phyloP scores from a whole-genome alignment of 2,329 filamentous ascomycete genomes.

The Colletotrichum brevisporum region DNA sequence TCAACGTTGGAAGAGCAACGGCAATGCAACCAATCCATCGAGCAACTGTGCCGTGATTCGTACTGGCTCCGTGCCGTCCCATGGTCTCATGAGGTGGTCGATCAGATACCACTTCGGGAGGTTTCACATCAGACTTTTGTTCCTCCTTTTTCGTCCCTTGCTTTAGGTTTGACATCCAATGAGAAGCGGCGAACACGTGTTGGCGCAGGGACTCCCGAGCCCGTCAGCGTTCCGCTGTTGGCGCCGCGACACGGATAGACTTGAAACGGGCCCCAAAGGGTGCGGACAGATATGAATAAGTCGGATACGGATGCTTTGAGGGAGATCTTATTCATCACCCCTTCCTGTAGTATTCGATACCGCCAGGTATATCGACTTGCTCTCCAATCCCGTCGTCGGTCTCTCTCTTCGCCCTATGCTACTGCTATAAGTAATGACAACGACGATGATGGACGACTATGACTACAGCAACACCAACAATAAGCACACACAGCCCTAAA shows the following conservation, averaged over 20 bases:
- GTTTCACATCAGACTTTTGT: constrained; percentile 1
- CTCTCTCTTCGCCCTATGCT: no score
- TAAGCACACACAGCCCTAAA: no score
- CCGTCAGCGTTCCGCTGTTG: constrained; percentile 14
- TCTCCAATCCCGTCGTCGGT: no score
- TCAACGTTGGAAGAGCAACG: constrained; percentile 25
- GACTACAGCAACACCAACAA: no score
- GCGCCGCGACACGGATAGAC: constrained; percentile 21
- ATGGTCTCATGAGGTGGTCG: background rate
- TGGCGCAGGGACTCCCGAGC: constrained; percentile 7
- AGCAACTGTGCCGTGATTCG: constrained; percentile 15
- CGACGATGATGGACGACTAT: no score
- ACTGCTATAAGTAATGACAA: no score
- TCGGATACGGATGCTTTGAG: no score
- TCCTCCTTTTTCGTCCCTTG: background rate
- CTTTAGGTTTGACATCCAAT: constrained; percentile 1
- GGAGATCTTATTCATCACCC: no score
- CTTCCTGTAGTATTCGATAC: no score
- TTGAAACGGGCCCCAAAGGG: constrained; percentile 26
- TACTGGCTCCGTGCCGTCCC: constrained; percentile 13
- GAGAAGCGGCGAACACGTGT: background rate
- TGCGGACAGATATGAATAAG: no score
- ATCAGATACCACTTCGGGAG: constrained; percentile 25
- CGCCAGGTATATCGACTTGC: no score
- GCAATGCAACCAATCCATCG: background rate